Percentiles rank a stretch among this genome's conserved stretches.
Evolutionary conservation across 1,284 basidiomycete genomes (phyloP).

Genomic region (Apiotrichum veenhuisii): DNA sequence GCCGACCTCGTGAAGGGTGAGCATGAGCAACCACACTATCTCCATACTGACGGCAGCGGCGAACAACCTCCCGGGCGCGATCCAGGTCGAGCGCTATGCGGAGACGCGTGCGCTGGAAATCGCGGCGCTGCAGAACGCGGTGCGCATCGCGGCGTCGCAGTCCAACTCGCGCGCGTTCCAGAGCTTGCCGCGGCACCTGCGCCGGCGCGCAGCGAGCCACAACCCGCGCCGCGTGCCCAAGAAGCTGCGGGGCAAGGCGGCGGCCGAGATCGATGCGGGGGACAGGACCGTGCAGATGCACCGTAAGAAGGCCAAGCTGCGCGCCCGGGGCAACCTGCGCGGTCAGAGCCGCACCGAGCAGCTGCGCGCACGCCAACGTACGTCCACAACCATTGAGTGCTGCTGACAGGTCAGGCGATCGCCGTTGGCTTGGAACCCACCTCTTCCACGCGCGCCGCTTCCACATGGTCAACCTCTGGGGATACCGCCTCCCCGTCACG

Average conservation of each 20-base stretch:
- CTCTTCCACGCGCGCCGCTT: conserved; percentile 92
- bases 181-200: conserved; percentile 77
- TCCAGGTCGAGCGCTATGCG: conserved; percentile 82
- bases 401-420: conserved; percentile 57
- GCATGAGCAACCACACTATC: background rate
- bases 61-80: conserved; percentile 62
- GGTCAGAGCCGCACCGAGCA: conserved; percentile 34
- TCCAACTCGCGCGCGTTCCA: conserved; percentile 83
- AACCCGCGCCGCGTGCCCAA: conserved; percentile 83
- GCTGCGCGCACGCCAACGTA: conserved; percentile 35
- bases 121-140: conserved; percentile 57
- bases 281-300: conserved; percentile 58
- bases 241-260: conserved; percentile 70
- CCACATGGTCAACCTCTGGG: conserved; percentile 87
- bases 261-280: conserved; percentile 76
- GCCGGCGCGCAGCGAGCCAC: conserved; percentile 86
- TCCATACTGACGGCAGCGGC: conserved; percentile 50
- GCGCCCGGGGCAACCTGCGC: conserved; percentile 32
- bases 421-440: conserved; percentile 88
- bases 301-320: conserved; percentile 49
- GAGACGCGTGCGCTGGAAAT: conserved; percentile 80
- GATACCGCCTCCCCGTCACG: conserved; percentile 73
- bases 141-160: conserved; percentile 35
- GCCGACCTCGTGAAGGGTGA: conserved; percentile 28
- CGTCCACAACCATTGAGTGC: conserved; percentile 1